Base-by-base conservation (phyloP, 805 yeast species). In the Scheffersomyces lignosus region DNA sequence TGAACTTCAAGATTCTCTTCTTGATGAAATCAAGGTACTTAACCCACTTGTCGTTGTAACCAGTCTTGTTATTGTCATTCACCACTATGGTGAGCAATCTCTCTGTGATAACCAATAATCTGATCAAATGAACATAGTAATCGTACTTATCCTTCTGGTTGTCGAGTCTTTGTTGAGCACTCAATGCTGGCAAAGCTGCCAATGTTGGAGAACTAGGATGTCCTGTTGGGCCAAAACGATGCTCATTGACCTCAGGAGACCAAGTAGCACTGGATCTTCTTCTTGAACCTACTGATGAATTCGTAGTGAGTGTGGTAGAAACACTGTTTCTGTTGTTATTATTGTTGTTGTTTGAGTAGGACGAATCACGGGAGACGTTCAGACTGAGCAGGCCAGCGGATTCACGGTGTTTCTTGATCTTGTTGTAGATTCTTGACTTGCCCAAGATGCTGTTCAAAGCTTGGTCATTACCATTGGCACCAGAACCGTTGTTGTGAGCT, bases 11-110 rank as follows among this genome's bases (percentile, higher is more conserved):
- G 7, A 66, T 50, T 36, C 44, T 47, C 40, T 56, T 50, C 36
- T 64, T 60, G 33, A 69, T 48, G 37, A 68, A 69, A 25, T 64
- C 70, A 44, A 68, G 44, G 27, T 66, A 52, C 40, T 52, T 54
- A 20, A 51, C 39, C 27, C 60, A 37, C 33, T 54, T 55, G 3
- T 46, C 39, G 22, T 36, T 36, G 29, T 39, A 20, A 10, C 24
- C 41, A 12, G 45, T 38, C 28, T 39, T 39, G 18, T 43, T 41
- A 22, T 46, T 32, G 31, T 25, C 27, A 18, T 41, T 38, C 13
- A 36, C 23, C 15, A 40, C 27, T 7, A 27, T 16, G 25, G 24
- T 29, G 22, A 52, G 29, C 7, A 56, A 32, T 24, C 24, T 27
- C 15, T 44, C 45, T 7, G 55, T 41, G 5, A 44, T 32, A 15